Evolutionary conservation across 139 green algal species (phyloP).

Genomic region (Chlorella sp.): DNA sequence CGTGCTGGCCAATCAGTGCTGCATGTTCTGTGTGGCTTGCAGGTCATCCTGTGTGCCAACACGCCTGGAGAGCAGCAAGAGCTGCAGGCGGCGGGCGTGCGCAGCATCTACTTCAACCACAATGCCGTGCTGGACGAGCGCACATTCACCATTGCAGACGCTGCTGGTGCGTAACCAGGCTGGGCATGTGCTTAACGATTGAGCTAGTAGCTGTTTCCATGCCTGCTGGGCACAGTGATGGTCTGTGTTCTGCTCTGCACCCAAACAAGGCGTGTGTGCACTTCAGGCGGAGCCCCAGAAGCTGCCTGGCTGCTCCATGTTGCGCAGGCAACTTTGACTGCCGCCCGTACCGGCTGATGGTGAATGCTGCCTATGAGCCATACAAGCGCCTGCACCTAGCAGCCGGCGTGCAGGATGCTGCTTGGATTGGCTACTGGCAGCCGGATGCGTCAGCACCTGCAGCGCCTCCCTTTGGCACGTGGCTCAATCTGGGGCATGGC

Average conservation of each 20-base stretch:
- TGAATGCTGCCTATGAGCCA: not conserved
- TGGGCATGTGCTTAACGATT: too few species aligned
- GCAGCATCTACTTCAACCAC: slow-evolving; percentile 8
- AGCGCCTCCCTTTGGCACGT: not conserved
- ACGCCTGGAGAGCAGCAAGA: not conserved
- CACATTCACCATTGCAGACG: not conserved
- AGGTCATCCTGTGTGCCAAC: slow-evolving; percentile 20
- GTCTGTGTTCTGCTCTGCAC: too few species aligned
- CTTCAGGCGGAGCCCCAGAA: too few species aligned
- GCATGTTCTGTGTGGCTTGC: not conserved
- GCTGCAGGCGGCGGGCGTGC: not conserved
- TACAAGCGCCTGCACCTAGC: slow-evolving; percentile 12
- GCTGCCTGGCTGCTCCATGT: not conserved
- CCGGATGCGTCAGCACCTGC: not conserved
- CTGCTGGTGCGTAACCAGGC: not conserved
- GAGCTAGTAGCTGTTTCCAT: too few species aligned
- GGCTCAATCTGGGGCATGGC: not conserved
- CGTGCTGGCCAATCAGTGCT: too few species aligned
- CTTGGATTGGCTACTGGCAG: not conserved
- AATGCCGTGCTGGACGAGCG: not conserved
- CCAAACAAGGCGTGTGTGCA: too few species aligned
- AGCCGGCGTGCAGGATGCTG: not conserved
- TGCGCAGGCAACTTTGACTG: not conserved
- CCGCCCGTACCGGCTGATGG: not conserved
- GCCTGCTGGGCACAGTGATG: too few species aligned